Base-by-base conservation (phyloP, 305 asterid species). In the Petunia hybrid region DNA sequence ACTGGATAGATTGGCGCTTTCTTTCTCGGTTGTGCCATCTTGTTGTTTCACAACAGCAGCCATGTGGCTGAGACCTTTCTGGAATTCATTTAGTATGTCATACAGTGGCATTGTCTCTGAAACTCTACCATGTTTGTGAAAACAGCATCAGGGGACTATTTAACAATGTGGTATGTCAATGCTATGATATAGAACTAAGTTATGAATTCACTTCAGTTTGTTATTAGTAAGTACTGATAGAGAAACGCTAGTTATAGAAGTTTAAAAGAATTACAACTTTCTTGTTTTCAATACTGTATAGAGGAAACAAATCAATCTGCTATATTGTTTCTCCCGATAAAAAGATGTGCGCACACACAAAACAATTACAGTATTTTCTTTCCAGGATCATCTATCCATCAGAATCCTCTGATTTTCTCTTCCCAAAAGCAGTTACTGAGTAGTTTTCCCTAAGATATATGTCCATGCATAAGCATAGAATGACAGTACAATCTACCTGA, bases 31-130 rank as follows among this genome's bases (percentile, higher is more conserved):
- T 69, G 84, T 87, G 79, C 66, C 43, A 64, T 45, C 75, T 62
- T 10, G 56, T 45, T 86, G 86, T 80, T 92, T 88, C 59, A 89
- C 87, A 51, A 94, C 97, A 55, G 87, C 93, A 81, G 96, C 97
- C 95, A 94, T 94, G 91, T 94, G 98, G 79, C 98, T 94, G 53
- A 93, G 96, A 67, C 97, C 98, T 85, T 91, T 92, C 85, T 92
- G 98, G 89, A 94, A 94, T 85, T 92, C 95, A 83, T 93, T 93
- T 85, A 94, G 82, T 65, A 94, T 88, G 87, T 93, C 97, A 76
- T 93, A 92, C 81, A 93, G 81, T 9, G 94, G 95, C 90, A 89
- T 74, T 55, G 88, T 85, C 87, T 91, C 98, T 60, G 88, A 89
- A 75, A 93, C 91, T 91, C 98, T 94, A 80, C 14, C 22, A 80